phyloP scores from a whole-genome alignment of 306 rosid genomes.

The Citrullus amarus region DNA sequence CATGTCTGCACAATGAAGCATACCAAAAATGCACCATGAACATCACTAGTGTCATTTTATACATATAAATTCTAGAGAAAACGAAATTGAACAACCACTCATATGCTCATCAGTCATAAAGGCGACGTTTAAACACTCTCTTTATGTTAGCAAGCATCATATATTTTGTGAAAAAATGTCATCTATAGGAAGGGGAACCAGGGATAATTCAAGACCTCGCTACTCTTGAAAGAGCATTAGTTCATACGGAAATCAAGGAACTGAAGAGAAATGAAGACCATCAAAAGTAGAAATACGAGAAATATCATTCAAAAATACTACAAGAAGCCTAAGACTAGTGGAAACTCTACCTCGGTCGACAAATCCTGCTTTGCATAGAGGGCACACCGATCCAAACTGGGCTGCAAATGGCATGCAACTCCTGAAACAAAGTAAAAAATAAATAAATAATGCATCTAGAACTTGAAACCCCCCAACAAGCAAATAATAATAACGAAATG shows the following conservation, averaged over 20 bases:
- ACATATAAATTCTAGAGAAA: not conserved
- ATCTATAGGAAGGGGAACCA: not conserved
- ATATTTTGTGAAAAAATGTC: not conserved
- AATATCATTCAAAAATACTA: not conserved
- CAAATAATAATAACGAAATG: not conserved
- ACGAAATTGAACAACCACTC: not conserved
- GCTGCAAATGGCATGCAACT: slow-evolving; percentile 31
- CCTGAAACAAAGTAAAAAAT: slow-evolving; percentile 22
- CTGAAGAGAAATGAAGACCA: not conserved
- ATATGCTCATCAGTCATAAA: not conserved
- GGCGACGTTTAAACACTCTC: not conserved
- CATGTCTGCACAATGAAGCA: slow-evolving; percentile 32
- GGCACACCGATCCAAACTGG: slow-evolving; percentile 33
- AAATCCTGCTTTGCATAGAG: slow-evolving; percentile 41
- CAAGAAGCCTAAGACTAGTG: not conserved
- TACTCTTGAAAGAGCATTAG: not conserved
- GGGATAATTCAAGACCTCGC: not conserved
- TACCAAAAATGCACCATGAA: not conserved
- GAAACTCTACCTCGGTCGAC: slow-evolving; percentile 24
- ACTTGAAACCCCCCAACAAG: not conserved
- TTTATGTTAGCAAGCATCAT: not conserved
- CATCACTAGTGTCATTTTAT: not conserved
- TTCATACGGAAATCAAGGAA: not conserved
- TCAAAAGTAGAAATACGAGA: too few species aligned
- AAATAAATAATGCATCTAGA: not conserved